Evolutionary conservation across 148 eudicot species (phyloP).

Genomic region (Hydrangea macrophylla): DNA sequence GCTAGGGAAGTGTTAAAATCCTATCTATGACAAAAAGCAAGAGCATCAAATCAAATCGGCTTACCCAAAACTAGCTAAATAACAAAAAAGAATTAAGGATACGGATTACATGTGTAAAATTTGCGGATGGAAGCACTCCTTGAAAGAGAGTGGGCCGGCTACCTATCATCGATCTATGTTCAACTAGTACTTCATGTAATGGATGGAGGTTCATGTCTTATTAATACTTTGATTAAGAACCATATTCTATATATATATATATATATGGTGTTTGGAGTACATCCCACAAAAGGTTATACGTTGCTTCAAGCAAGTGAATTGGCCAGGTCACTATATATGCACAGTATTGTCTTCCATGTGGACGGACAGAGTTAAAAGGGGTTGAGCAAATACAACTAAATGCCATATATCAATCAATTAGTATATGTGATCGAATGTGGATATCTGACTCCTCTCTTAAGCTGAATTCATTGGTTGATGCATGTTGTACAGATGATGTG

Average conservation of each 20-base stretch:
- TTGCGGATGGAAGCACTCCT: too few relatives aligned
- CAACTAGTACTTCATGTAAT: neutral
- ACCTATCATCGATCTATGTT: too few relatives aligned
- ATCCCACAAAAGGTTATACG: too few relatives aligned
- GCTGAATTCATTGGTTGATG: neutral
- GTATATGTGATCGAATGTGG: neutral
- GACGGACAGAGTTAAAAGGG: conserved; percentile 16
- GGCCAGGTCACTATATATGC: neutral
- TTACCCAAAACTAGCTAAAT: too few relatives aligned
- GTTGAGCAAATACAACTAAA: neutral
- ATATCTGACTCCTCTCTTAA: conserved; percentile 5
- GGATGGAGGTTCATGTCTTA: neutral
- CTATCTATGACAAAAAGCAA: too few relatives aligned
- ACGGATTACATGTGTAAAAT: too few relatives aligned
- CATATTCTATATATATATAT: neutral
- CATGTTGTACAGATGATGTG: conserved; percentile 18
- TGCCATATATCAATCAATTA: neutral
- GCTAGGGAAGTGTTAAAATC: too few relatives aligned
- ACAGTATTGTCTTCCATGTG: conserved; percentile 18
- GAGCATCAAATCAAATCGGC: too few relatives aligned
- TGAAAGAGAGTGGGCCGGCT: too few relatives aligned
- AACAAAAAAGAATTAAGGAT: too few relatives aligned
- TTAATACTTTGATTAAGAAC: too few relatives aligned
- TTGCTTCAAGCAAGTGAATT: neutral
- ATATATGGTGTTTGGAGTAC: too few relatives aligned